Evolutionary conservation across 2,329 filamentous ascomycete genomes (phyloP), one percentile per base, ranked within the genome.

Genomic region (Neofusicoccum sp.): DNA sequence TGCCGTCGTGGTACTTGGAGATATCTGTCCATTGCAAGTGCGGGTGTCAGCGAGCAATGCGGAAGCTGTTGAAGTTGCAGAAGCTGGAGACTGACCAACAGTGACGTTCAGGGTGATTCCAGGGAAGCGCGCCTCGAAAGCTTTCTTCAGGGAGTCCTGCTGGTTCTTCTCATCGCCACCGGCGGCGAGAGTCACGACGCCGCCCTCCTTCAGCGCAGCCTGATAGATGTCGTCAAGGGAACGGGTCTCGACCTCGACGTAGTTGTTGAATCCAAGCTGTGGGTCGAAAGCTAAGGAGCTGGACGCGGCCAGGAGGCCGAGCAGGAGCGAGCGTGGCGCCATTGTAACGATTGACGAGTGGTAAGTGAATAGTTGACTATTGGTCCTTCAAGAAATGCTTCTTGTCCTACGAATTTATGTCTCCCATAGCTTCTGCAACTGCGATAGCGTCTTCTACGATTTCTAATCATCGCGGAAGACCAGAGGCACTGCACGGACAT

Each of bases 11-110:
- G 36, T 28, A 54, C 24, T 41, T 30, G n/a, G 34, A 38, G 20
- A 41, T 7, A 20, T 54, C 26, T 30, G 1, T 31, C 16, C 6
- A n/a, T n/a, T n/a, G n/a, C n/a, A n/a, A n/a, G n/a, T n/a, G n/a
- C n/a, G n/a, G n/a, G n/a, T n/a, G n/a, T n/a, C n/a, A n/a, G n/a
- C n/a, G n/a, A n/a, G n/a, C n/a, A n/a, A n/a, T n/a, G n/a, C n/a
- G n/a, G n/a, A n/a, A n/a, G n/a, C n/a, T n/a, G 14, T 70, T 71
- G 16, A 65, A 71, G 61, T 83, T 78, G 63, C 82, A 81, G 63
- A 84, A 85, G 64, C 84, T 85, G 61, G 81, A 83, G 0, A 84
- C n/a, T n/a, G 66, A 61, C 84, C 82, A 45, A 84, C 80, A 0
- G 82, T 83, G 30, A 83, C 49, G 63, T 84, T 82, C 12, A 84